Conservation (phyloP, 2,329 filamentous ascomycete genomes). For the Reticulascus tulasneorum region DNA sequence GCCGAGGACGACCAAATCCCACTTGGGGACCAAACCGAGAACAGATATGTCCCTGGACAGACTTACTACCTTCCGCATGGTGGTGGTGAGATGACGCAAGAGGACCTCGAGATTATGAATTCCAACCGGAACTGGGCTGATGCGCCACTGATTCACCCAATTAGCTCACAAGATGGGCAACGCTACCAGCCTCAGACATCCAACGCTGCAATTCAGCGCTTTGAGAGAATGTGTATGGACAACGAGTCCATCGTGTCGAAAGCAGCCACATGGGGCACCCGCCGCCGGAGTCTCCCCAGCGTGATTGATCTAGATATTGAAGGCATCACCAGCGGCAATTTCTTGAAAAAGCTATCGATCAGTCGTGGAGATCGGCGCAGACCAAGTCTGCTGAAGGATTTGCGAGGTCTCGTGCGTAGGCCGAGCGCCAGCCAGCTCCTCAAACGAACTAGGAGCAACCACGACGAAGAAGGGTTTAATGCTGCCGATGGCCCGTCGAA, state of each 20-base stretch:
- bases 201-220: constrained; percentile 50
- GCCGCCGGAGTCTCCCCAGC: constrained; percentile 60
- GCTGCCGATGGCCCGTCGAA: constrained; percentile 24
- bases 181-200: constrained; percentile 46
- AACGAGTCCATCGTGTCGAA: constrained; percentile 57
- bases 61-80: constrained; percentile 41
- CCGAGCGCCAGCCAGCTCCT: constrained; percentile 39
- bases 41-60: constrained; percentile 43
- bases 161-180: constrained; percentile 27
- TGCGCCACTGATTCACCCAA: constrained; percentile 42
- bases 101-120: constrained; percentile 48
- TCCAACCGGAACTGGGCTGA: constrained; percentile 46
- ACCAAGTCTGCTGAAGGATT: constrained; percentile 45
- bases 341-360: constrained; percentile 60
- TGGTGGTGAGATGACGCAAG: constrained; percentile 37
- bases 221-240: constrained; percentile 48
- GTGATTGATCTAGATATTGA: constrained; percentile 50
- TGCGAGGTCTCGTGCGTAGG: constrained; percentile 47
- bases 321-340: constrained; percentile 54
- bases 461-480: constrained; percentile 28
- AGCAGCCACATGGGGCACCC: constrained; percentile 67
- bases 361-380: constrained; percentile 43
- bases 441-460: constrained; percentile 43
- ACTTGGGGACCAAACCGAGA: constrained; percentile 44
- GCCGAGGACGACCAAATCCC: constrained; percentile 34